Conservation (phyloP, 176 grass and related monocot genomes). For the Carex myosuroides region DNA sequence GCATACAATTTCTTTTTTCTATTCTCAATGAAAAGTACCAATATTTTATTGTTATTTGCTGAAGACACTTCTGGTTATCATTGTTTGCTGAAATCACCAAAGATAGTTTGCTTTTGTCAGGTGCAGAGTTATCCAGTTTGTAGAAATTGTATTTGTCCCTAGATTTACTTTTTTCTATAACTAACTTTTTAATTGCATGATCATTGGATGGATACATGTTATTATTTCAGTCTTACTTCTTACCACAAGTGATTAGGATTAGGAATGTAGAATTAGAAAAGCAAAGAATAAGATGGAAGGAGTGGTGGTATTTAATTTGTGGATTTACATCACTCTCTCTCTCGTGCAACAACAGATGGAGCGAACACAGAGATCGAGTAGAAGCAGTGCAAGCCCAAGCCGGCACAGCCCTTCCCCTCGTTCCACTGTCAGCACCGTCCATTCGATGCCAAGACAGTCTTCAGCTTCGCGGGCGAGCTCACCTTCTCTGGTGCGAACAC, state of each 20-base stretch:
- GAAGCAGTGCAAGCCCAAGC: constrained; percentile 79
- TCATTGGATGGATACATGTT: background rate
- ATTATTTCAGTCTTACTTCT: background rate
- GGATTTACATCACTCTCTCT: background rate
- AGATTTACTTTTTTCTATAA: background rate
- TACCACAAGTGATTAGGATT: background rate
- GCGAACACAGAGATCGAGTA: constrained; percentile 52
- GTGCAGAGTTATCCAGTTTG: background rate
- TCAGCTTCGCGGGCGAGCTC: constrained; percentile 62
- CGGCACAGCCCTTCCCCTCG: constrained; percentile 67
- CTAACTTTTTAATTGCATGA: background rate
- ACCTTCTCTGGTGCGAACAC: constrained; percentile 37
- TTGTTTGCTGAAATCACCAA: background rate
- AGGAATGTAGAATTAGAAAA: background rate
- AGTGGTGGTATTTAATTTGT: background rate
- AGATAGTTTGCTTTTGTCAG: background rate
- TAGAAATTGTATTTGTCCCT: constrained; percentile 8
- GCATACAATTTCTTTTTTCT: background rate
- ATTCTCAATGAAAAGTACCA: background rate
- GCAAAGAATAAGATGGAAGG: background rate
- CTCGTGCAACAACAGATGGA: constrained; percentile 41
- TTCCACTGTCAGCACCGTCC: constrained; percentile 28
- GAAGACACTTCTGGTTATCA: background rate
- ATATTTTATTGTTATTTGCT: background rate
- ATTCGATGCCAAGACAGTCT: constrained; percentile 50